Percentiles rank a stretch among this genome's conserved stretches.
Conservation (phyloP, 1,284 basidiomycete species). For the Sporisorium iseilematis-ciliati region DNA sequence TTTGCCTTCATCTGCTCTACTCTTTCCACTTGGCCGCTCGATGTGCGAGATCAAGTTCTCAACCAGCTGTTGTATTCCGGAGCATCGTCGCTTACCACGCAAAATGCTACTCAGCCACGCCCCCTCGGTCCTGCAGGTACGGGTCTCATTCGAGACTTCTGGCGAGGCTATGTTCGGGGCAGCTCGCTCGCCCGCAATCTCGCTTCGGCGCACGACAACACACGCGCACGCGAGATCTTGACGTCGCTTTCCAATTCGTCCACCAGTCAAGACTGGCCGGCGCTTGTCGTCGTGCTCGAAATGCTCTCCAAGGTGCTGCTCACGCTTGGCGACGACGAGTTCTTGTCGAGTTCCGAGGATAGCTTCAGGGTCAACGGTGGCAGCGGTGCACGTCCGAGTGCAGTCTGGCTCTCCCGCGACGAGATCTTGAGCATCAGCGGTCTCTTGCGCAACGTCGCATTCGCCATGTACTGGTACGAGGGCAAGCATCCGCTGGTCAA, state of each 20-base stretch:
- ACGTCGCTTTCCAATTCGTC: conserved; percentile 11
- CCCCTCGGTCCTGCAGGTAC: conserved; percentile 31
- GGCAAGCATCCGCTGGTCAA: conserved; percentile 49
- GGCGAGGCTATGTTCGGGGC: conserved; percentile 65
- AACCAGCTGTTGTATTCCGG: conserved; percentile 44
- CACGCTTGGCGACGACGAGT: conserved; percentile 96
- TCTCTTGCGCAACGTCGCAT: conserved; percentile 82
- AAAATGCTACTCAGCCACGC: conserved; percentile 11
- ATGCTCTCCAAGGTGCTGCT: conserved; percentile 87
- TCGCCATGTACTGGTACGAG: conserved; percentile 83
- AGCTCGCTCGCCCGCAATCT: conserved; percentile 50
- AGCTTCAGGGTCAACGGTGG: conserved; percentile 12
- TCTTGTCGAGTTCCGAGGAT: conserved; percentile 75
- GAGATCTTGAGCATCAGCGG: conserved; percentile 80
- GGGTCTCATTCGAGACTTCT: conserved; percentile 64
- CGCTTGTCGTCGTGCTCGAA: conserved; percentile 83
- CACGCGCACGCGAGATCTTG: conserved; percentile 43
- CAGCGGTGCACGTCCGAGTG: conserved; percentile 16
- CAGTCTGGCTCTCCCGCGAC: conserved; percentile 76
- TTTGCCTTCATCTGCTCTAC: conserved; percentile 61
- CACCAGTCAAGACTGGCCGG: conserved; percentile 70
- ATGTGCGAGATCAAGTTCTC: conserved; percentile 48
- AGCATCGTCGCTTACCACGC: conserved; percentile 9
- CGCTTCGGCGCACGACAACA: conserved; percentile 29
- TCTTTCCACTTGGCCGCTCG: conserved; percentile 57